A percentile compares a stretch with the other conserved stretches of the same genome.
These are phyloP conservation scores for Aspergillus wentii DNA, from an alignment of 495 filamentous ascomycete genomes.

Conservation along the genomic window DNA sequence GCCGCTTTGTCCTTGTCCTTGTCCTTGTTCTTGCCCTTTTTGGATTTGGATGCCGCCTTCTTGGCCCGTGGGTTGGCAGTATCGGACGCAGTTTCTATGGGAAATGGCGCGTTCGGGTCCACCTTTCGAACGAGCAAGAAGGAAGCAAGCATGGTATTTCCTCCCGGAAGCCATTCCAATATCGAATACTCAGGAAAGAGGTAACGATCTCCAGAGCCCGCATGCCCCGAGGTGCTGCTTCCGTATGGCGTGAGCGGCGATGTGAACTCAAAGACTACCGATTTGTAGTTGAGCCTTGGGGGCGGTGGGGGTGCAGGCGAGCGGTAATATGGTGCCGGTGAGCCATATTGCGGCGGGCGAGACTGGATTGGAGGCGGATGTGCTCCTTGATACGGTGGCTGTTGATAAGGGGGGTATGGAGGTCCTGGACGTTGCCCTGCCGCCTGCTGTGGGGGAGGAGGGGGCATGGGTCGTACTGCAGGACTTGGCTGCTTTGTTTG, in stretches of 20 bases:
- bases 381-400: constrained; percentile 27
- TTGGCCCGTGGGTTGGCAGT: constrained; percentile 19
- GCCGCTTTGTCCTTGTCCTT: constrained; percentile 25
- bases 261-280: constrained; percentile 79
- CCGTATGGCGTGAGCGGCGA: constrained; percentile 45
- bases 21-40: constrained; percentile 31
- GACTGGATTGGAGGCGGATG: constrained; percentile 34
- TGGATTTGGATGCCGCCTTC: constrained; percentile 28
- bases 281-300: constrained; percentile 54
- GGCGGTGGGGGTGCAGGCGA: constrained; percentile 25
- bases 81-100: constrained; percentile 28
- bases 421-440: constrained; percentile 23
- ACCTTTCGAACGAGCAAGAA: constrained; percentile 48
- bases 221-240: constrained; percentile 53
- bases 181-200: constrained; percentile 84
- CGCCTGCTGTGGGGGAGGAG: constrained; percentile 12
- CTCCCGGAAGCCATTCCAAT: constrained; percentile 59
- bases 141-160: constrained; percentile 45
- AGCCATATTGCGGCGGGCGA: constrained; percentile 30
- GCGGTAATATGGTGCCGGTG: constrained; percentile 33
- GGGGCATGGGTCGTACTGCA: constrained; percentile 14
- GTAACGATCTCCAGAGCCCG: constrained; percentile 76
- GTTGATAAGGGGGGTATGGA: constrained; percentile 20
- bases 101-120: constrained; percentile 39
- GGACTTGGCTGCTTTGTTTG: constrained; percentile 17